Percentiles rank a stretch among this genome's conserved stretches.
Evolutionary conservation across 169 alveolate species (phyloP).

Genomic region (Fabrea salina): DNA sequence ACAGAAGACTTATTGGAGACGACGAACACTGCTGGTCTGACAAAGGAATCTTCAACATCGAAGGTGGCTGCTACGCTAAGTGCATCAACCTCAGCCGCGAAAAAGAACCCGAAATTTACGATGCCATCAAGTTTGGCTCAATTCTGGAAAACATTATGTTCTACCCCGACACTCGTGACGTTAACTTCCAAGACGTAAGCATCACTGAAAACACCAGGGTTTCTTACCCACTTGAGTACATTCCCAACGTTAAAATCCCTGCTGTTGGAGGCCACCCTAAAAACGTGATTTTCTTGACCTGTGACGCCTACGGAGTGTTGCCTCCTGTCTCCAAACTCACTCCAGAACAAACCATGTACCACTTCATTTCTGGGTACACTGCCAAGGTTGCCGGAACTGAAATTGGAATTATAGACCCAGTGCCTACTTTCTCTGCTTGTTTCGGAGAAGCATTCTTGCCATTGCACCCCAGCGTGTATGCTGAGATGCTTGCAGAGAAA

Average conservation of each 20-base stretch:
- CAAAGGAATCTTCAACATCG: conserved; percentile 95
- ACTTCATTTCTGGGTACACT: conserved; percentile 95
- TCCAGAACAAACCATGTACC: conserved; percentile 91
- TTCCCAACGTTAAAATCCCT: conserved; percentile 92
- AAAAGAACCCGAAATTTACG: conserved; percentile 96
- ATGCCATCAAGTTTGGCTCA: conserved; percentile 91
- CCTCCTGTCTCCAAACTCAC: conserved; percentile 92
- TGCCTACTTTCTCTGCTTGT: conserved; percentile 95
- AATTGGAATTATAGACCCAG: conserved; percentile 89
- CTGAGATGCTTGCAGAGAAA: conserved; percentile 82
- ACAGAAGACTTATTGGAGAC: conserved; percentile 93
- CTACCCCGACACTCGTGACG: conserved; percentile 83
- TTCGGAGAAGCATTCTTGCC: conserved; percentile 96
- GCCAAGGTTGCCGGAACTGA: conserved; percentile 96
- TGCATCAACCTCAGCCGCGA: conserved; percentile 84
- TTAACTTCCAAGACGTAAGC: conserved; percentile 86
- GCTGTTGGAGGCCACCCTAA: conserved; percentile 94
- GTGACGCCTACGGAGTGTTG: conserved; percentile 96
- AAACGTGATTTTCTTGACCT: conserved; percentile 90
- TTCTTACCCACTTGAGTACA: conserved; percentile 92
- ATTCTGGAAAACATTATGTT: conserved; percentile 89
- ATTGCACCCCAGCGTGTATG: conserved; percentile 92
- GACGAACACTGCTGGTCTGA: conserved; percentile 98
- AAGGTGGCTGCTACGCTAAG: conserved; percentile 98
- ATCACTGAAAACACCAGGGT: conserved; percentile 93